Evolutionary conservation across 2,329 filamentous ascomycete genomes (phyloP).

Genomic region (Aquanectria penicillioides): DNA sequence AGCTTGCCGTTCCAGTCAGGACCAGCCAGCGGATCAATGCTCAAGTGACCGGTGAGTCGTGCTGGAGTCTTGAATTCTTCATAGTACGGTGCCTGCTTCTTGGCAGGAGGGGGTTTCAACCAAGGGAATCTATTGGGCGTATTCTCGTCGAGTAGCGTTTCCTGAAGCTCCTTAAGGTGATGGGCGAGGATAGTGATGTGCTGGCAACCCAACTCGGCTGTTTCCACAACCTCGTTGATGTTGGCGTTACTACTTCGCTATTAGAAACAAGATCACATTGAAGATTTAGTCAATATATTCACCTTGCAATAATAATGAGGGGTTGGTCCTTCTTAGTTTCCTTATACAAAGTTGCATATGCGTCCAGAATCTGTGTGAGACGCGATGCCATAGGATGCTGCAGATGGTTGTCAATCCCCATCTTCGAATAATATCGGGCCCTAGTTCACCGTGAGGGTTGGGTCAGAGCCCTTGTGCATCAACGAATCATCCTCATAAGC

Average conservation of each 20-base stretch:
- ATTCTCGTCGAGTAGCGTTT: conserved; percentile 17
- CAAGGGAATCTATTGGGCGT: background rate
- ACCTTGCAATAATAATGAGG: background rate
- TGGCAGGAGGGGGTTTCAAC: background rate
- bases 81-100: conserved; percentile 3
- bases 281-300: background rate
- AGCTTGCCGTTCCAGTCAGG: conserved; percentile 49
- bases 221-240: conserved; percentile 28
- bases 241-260: conserved; percentile 25
- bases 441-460: conserved; percentile 25
- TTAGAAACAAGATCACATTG: background rate
- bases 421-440: background rate
- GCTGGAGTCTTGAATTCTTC: conserved; percentile 39
- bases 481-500: conserved; percentile 29
- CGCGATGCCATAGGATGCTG: background rate
- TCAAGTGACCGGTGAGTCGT: conserved; percentile 45
- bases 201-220: conserved; percentile 30
- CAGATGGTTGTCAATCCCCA: background rate
- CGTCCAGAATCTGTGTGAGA: background rate
- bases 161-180: conserved; percentile 24
- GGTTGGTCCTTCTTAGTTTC: background rate
- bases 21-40: conserved; percentile 51
- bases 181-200: conserved; percentile 30
- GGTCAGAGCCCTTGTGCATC: conserved; percentile 18
- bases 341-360: background rate